phyloP scores from a whole-genome alignment of 2,329 filamentous ascomycete species.

The Pestalotiopsis sp. region DNA sequence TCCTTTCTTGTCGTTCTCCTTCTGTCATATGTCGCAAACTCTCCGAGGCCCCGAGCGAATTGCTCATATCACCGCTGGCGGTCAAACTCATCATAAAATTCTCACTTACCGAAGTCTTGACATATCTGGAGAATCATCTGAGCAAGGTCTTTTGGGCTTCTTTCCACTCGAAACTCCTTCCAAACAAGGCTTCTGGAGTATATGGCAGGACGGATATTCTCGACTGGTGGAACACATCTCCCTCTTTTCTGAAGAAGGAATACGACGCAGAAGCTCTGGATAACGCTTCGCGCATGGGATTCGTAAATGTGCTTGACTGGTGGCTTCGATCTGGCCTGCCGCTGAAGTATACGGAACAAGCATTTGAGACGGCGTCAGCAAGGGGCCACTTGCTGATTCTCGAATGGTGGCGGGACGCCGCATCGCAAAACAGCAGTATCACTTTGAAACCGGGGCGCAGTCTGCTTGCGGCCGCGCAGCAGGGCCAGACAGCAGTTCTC shows the following conservation, averaged over 20 bases:
- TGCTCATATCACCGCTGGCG: slow-evolving; percentile 76
- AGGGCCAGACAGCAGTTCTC: slow-evolving; percentile 75
- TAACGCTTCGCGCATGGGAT: slow-evolving; percentile 82
- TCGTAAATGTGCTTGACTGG: slow-evolving; percentile 85
- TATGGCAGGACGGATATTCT: slow-evolving; percentile 84
- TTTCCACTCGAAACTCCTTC: slow-evolving; percentile 82
- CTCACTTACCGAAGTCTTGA: slow-evolving; percentile 76
- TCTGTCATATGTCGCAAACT: slow-evolving; percentile 74
- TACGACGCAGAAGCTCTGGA: slow-evolving; percentile 86
- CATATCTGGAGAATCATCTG: slow-evolving; percentile 67
- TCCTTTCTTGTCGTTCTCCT: slow-evolving; percentile 69
- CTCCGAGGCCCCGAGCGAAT: slow-evolving; percentile 68
- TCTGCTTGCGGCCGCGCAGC: slow-evolving; percentile 80
- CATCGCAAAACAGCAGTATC: slow-evolving; percentile 57
- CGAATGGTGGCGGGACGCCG: slow-evolving; percentile 87
- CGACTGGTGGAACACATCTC: slow-evolving; percentile 87
- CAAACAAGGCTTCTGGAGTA: slow-evolving; percentile 84
- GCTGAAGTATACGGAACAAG: slow-evolving; percentile 82
- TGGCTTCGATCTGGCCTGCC: slow-evolving; percentile 80
- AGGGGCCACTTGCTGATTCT: slow-evolving; percentile 84
- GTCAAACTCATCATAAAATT: slow-evolving; percentile 93
- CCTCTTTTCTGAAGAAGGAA: slow-evolving; percentile 81
- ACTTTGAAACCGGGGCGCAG: slow-evolving; percentile 81
- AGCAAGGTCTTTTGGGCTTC: slow-evolving; percentile 75
- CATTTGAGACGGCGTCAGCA: slow-evolving; percentile 83